phyloP scores from a whole-genome alignment of 2,329 filamentous ascomycete species.

The Teratosphaeria nubilosa region DNA sequence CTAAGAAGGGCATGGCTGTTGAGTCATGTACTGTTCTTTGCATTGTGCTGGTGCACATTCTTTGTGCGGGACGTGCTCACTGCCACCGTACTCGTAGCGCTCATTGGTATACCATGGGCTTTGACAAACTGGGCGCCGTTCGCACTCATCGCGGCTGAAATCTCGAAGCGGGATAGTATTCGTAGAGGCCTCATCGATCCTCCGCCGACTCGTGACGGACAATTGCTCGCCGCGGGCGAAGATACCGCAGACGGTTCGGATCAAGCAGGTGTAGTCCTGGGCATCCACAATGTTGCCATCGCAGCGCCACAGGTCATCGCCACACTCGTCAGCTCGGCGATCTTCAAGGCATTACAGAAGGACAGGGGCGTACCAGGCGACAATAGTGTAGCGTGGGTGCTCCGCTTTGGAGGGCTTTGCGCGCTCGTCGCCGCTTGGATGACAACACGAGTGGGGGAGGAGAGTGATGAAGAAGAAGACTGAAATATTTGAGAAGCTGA shows the following conservation, averaged over 20 bases:
- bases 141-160: slow-evolving; percentile 87
- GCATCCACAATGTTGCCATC: slow-evolving; percentile 92
- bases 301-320: slow-evolving; percentile 86
- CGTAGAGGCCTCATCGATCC: slow-evolving; percentile 40
- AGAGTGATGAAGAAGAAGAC: not conserved
- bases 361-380: slow-evolving; percentile 76
- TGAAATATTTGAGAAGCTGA: not conserved
- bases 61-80: slow-evolving; percentile 60
- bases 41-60: slow-evolving; percentile 73
- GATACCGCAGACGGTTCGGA: slow-evolving; percentile 52
- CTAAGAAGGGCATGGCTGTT: slow-evolving; percentile 80
- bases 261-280: slow-evolving; percentile 81
- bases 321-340: slow-evolving; percentile 69
- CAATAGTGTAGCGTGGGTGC: slow-evolving; percentile 74
- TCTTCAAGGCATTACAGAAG: slow-evolving; percentile 82
- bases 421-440: slow-evolving; percentile 58
- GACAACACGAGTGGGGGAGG: slow-evolving; percentile 4
- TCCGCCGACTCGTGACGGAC: slow-evolving; percentile 27
- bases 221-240: slow-evolving; percentile 33
- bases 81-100: slow-evolving; percentile 66
- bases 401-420: slow-evolving; percentile 72
- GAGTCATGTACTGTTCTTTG: slow-evolving; percentile 73
- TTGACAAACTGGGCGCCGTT: slow-evolving; percentile 91
- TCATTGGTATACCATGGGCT: slow-evolving; percentile 86
- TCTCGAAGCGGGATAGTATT: slow-evolving; percentile 68